Conservation (phyloP, 208 protist species). For the Acanthamoeba sp. region DNA sequence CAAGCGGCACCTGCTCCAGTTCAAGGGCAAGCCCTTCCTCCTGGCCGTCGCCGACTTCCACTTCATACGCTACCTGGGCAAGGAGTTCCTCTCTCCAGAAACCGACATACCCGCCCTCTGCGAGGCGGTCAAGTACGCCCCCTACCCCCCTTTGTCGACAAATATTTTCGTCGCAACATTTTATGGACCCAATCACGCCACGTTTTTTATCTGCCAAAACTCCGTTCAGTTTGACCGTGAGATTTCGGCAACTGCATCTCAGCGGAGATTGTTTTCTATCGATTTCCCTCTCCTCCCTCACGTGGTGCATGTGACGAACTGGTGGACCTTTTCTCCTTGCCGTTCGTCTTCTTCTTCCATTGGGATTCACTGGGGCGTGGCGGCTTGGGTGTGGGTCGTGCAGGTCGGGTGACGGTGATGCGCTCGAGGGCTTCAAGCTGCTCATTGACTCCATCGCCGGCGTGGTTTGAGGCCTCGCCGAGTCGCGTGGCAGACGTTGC, state of each 20-base stretch:
- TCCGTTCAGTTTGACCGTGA: not conserved
- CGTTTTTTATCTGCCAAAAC: no score
- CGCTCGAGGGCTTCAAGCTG: conserved; percentile 42
- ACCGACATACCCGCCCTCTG: conserved; percentile 52
- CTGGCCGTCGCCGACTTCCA: conserved; percentile 43
- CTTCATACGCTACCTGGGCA: conserved; percentile 46
- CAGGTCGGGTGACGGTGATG: conserved; percentile 24
- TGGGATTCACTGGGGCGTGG: not conserved
- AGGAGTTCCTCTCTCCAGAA: not conserved
- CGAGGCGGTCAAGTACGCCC: conserved; percentile 24
- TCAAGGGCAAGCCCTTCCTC: conserved; percentile 55
- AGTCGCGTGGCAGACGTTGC: no score
- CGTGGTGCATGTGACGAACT: not conserved
- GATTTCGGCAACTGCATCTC: no score
- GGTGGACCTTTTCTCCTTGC: not conserved
- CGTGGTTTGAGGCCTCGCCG: not conserved
- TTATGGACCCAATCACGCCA: not conserved
- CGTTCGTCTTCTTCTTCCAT: not conserved
- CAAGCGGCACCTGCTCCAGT: conserved; percentile 26
- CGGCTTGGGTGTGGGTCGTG: not conserved
- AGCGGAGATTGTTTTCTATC: not conserved
- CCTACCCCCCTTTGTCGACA: not conserved
- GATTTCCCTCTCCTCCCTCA: not conserved
- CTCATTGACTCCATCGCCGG: conserved; percentile 57
- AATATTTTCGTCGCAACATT: not conserved